Percentiles rank a stretch among this genome's conserved stretches.
phyloP scores from a whole-genome alignment of 2,329 filamentous ascomycete genomes.

The Fusarium mangiferae region DNA sequence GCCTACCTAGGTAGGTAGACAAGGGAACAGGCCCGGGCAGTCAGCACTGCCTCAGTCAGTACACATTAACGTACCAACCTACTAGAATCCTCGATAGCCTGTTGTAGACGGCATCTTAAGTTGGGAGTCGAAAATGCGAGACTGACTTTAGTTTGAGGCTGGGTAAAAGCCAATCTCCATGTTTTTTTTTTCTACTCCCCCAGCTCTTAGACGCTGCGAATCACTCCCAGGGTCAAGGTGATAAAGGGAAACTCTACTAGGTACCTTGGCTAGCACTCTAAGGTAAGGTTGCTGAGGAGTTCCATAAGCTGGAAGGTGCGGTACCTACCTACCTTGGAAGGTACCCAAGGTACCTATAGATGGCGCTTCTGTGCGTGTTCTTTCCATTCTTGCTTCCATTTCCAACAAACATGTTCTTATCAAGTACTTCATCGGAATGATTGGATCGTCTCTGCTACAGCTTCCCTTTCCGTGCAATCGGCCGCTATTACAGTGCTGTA shows the following conservation, averaged over 20 bases:
- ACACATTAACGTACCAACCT: not conserved
- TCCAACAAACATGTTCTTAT: not conserved
- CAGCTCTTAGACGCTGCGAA: not conserved
- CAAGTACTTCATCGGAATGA: not conserved
- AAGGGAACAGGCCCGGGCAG: not conserved
- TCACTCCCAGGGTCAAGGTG: not conserved
- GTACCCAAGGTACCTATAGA: not conserved
- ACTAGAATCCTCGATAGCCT: not conserved
- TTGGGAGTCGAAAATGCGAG: not conserved
- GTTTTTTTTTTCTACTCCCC: too few species aligned
- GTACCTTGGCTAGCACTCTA: not conserved
- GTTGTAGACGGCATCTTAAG: not conserved
- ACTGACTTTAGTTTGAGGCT: not conserved
- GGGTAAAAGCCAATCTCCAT: not conserved
- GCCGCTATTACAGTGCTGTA: not conserved
- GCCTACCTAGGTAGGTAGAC: not conserved
- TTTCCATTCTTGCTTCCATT: not conserved
- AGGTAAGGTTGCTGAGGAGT: not conserved
- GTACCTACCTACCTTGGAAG: not conserved
- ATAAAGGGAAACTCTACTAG: not conserved
- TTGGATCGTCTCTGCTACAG: slow-evolving; percentile 15
- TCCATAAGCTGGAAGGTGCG: not conserved
- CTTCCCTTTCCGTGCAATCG: slow-evolving; percentile 3
- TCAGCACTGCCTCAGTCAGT: slow-evolving; percentile 12
- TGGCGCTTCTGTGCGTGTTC: not conserved